Base-by-base conservation (phyloP, 345 rosid genomes). In the Rhizophora apiculata region DNA sequence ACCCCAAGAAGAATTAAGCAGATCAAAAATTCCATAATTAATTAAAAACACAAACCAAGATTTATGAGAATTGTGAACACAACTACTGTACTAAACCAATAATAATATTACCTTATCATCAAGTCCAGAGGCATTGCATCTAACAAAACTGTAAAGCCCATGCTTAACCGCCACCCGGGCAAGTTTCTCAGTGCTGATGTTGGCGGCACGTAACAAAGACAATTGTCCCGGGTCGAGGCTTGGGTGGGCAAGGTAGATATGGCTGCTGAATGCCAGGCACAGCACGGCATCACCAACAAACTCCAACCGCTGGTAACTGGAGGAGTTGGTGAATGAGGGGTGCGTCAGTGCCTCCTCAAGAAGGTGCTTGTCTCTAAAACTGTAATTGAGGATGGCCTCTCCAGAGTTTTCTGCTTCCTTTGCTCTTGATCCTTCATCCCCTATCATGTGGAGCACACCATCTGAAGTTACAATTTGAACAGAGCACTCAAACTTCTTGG, bases 151-250 rank as follows among this genome's bases (percentile, higher is more conserved):
- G 53, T 83, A 86, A 9, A 93, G 81, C 1, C 82, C 75, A 22
- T 80, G 90, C 9, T 62, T 80, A 63, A 89, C 62, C 22, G 97
- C 85, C 31, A 86, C 88, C n/a, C 96, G 96, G 11, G 98, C 93
- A 53, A 93, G 85, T 63, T 90, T 93, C 86, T 93, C 98, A 2
- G 86, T 93, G 39, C 93, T 86, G 13, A 84, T 72, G 51, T 87
- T 90, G 37, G 90, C 92, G n/a, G 96, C 76, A 29, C 96, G 85
- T 32, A 93, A 58, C 13, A 65, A 70, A 48, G 98, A 78, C 37
- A 93, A 72, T 60, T 73, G 71, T 1, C 90, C 90, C 0, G 79
- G 90, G 8, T 86, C 88, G 13, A 86, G 80, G 0, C 48, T 19
- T 4, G 93, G 96, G 80, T 87, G 81, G 2, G 80, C 67, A 5